phyloP scores from a whole-genome alignment of 2,329 filamentous ascomycete genomes.

The Fusarium coffeatum region DNA sequence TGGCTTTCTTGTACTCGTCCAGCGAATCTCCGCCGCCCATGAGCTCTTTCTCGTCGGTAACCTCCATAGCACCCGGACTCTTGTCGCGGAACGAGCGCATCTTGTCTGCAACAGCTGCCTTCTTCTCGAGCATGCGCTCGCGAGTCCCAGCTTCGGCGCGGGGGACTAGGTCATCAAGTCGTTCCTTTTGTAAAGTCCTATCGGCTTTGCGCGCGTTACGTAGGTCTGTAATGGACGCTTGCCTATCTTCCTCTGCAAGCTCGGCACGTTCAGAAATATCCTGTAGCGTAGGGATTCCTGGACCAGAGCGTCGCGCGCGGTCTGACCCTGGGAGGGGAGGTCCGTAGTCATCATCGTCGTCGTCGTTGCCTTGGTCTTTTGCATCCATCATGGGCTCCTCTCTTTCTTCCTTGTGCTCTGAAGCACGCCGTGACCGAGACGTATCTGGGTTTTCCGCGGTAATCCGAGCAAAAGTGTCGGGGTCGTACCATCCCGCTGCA shows the following conservation, averaged over 20 bases:
- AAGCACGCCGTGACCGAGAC: conserved; percentile 4
- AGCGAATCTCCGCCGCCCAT: conserved; percentile 77
- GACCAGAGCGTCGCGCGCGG: conserved; percentile 54
- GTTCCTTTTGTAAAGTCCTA: conserved; percentile 74
- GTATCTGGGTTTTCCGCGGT: conserved; percentile 44
- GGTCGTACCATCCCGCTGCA: conserved; percentile 93
- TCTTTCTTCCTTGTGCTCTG: conserved; percentile 27
- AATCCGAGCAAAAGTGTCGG: conserved; percentile 68
- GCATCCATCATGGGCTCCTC: conserved; percentile 60
- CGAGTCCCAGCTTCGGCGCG: conserved; percentile 85
- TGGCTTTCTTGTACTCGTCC: conserved; percentile 75
- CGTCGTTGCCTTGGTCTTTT: conserved; percentile 57
- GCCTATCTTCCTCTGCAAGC: conserved; percentile 61
- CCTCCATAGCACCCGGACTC: conserved; percentile 66
- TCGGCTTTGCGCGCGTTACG: conserved; percentile 73
- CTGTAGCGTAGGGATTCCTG: conserved; percentile 76
- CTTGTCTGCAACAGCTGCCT: conserved; percentile 75
- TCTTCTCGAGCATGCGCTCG: conserved; percentile 90
- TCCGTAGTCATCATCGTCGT: conserved; percentile 72
- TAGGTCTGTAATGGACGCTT: conserved; percentile 65
- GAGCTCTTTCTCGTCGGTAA: conserved; percentile 75
- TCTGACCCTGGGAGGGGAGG: conserved; percentile 48
- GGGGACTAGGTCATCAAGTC: conserved; percentile 82
- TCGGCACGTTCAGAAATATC: conserved; percentile 75
- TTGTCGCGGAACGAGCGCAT: conserved; percentile 79